phyloP scores from a whole-genome alignment of 2,329 filamentous ascomycete genomes.

The Fusarium torulosum region DNA sequence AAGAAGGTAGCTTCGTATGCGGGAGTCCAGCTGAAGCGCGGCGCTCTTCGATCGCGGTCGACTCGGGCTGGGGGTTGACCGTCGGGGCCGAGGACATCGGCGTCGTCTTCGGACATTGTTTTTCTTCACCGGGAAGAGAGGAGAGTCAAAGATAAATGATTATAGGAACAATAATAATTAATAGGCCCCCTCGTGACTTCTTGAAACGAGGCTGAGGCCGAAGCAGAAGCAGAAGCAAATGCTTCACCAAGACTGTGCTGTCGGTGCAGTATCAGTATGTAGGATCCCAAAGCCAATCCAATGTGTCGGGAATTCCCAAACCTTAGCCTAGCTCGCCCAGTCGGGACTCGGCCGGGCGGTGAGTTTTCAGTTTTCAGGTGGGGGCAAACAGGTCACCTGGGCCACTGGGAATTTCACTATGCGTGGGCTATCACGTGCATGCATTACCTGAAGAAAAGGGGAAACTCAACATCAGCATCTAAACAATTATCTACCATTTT shows the following conservation, averaged over 20 bases:
- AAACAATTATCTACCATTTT: background rate
- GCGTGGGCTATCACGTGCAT: conserved; percentile 40
- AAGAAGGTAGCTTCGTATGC: conserved; percentile 72
- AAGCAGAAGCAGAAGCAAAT: conserved; percentile 31
- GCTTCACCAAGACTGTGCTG: conserved; percentile 30
- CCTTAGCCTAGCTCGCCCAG: conserved; percentile 30
- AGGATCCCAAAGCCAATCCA: conserved; percentile 3
- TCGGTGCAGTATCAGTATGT: conserved; percentile 9
- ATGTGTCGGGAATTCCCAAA: conserved; percentile 3
- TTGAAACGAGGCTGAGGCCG: conserved; percentile 31
- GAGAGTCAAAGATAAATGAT: background rate
- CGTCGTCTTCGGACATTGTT: conserved; percentile 56
- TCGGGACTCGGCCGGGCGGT: conserved; percentile 47
- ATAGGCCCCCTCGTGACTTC: conserved; percentile 24
- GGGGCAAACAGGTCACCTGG: conserved; percentile 47
- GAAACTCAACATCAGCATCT: background rate
- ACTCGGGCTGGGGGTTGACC: conserved; percentile 51
- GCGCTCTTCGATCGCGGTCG: conserved; percentile 59
- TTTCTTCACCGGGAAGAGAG: conserved; percentile 29
- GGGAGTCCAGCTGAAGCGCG: conserved; percentile 71
- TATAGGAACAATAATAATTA: background rate
- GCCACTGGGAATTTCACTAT: conserved; percentile 44
- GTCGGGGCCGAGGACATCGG: conserved; percentile 54
- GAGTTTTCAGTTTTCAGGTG: conserved; percentile 44
- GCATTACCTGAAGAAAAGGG: conserved; percentile 1